phyloP scores from a whole-genome alignment of 2,329 filamentous ascomycete genomes.

The Xylaria polymorpha region DNA sequence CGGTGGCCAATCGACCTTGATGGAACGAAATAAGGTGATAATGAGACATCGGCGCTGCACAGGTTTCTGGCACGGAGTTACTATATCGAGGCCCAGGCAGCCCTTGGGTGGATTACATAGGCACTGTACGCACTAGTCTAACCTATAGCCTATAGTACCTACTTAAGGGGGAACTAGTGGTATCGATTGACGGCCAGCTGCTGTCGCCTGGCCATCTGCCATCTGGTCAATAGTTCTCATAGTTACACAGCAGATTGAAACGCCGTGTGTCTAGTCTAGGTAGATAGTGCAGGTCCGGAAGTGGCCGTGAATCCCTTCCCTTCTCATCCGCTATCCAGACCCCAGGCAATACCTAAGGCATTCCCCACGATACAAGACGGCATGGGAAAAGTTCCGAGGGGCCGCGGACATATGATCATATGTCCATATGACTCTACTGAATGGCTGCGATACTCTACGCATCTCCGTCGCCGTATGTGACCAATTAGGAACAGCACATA shows the following conservation, averaged over 20 bases:
- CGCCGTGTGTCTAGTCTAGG: background rate
- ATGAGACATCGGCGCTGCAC: background rate
- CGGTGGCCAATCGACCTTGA: background rate
- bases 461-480: background rate
- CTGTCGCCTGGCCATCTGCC: background rate
- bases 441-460: slow-evolving; percentile 12
- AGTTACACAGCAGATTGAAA: background rate
- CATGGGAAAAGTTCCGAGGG: background rate
- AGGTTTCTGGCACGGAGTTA: too few relatives aligned
- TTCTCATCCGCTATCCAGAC: background rate
- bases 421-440: too few relatives aligned
- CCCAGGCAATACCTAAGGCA: background rate
- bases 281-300: background rate
- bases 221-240: background rate
- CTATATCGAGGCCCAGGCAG: too few relatives aligned
- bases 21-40: background rate
- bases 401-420: background rate
- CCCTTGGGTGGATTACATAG: too few relatives aligned
- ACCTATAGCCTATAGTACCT: too few relatives aligned
- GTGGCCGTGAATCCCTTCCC: background rate
- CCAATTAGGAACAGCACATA: slow-evolving; percentile 2
- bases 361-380: background rate
- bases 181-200: background rate
- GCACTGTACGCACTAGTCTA: too few relatives aligned
- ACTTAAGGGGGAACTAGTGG: background rate